Base-by-base conservation (phyloP, 352 stramenopile species). In the Phytopythium helicoides region DNA sequence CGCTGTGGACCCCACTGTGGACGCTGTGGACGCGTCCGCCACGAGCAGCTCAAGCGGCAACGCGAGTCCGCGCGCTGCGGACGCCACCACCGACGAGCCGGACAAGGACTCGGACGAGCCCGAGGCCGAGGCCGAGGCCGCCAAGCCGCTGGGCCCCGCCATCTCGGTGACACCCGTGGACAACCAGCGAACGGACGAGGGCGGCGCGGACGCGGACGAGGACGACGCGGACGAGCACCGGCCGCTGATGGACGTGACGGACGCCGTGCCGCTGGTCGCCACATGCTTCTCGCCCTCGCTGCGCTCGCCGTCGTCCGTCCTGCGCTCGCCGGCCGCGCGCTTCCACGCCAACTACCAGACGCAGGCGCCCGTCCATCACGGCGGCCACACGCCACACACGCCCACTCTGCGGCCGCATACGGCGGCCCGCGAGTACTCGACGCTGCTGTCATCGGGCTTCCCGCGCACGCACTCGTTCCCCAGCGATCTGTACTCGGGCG, bases 401-500 rank as follows among this genome's bases (percentile, higher is more conserved):
- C 14, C 16, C 37, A 22, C 39, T 16, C 39, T 23, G 18, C 23
- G 19, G 6, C 41, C n/a, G 41, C 21, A 10, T 12, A 10, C 41
- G 0, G 0, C 8, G 10, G 23, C 41, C 21, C 25, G 25, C 44
- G 47, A 41, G 31, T 66, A 52, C 22, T 52, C 49, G 21, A 61
- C 53, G 12, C 81, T 85, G 61, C 58, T 74, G 58, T 47, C 52
- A 4, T 36, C 66, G 28, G 28, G 28, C 38, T 68, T 89, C 16
- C 62, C 76, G 56, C 79, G 81, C 58, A 89, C 81, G n/a, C 72
- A 92, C 56, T 92, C 81, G 54, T 89, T 92, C 51, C 81, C 81
- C 3, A 78, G 71, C 36, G 81, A 92, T 35, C 39, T 92, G 33
- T 92, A 88, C 68, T 88, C 79, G 3, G 77, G 68, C 36, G 73